Evolutionary conservation across 176 grass and related monocot genomes (phyloP).

Genomic region (Rhynchospora tenuis): DNA sequence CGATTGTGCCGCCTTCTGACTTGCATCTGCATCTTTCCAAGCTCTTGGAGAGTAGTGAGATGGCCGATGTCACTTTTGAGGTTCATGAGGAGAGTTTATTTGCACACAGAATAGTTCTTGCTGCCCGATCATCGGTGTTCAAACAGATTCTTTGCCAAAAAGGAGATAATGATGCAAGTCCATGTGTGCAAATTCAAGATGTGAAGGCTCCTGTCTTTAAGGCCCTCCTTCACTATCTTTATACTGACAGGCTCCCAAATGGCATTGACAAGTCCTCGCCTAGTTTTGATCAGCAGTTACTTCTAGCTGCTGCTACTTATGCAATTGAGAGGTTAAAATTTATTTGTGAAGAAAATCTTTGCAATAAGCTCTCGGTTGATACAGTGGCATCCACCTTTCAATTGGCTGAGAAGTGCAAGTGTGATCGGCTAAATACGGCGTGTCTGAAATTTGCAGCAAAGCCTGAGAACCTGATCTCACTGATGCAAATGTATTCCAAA

Average conservation of each 20-base stretch:
- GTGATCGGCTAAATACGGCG: conserved; percentile 22
- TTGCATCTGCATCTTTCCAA: neutral
- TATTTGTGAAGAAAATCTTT: too few relatives aligned
- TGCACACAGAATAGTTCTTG: too few relatives aligned
- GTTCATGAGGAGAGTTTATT: neutral
- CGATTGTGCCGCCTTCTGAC: neutral
- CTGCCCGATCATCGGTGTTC: neutral
- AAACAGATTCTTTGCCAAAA: neutral
- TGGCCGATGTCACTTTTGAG: conserved; percentile 20
- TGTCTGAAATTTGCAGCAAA: conserved; percentile 31
- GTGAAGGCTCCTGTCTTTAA: conserved; percentile 4
- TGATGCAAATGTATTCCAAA: neutral
- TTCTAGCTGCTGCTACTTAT: too few relatives aligned
- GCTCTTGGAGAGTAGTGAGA: neutral
- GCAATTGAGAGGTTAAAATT: too few relatives aligned
- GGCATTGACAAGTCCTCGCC: neutral
- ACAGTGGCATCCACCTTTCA: conserved; percentile 5
- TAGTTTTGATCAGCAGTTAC: conserved; percentile 24
- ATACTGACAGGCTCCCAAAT: conserved; percentile 30
- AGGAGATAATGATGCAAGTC: neutral
- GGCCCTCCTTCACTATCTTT: conserved; percentile 34
- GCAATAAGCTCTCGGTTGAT: neutral
- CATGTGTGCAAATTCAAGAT: neutral
- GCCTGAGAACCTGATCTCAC: neutral
- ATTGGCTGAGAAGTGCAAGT: conserved; percentile 24